A percentile compares a stretch with the other conserved stretches of the same genome.
Evolutionary conservation across 2,329 filamentous ascomycete species (phyloP).

Genomic region (Aspergillus melleus): DNA sequence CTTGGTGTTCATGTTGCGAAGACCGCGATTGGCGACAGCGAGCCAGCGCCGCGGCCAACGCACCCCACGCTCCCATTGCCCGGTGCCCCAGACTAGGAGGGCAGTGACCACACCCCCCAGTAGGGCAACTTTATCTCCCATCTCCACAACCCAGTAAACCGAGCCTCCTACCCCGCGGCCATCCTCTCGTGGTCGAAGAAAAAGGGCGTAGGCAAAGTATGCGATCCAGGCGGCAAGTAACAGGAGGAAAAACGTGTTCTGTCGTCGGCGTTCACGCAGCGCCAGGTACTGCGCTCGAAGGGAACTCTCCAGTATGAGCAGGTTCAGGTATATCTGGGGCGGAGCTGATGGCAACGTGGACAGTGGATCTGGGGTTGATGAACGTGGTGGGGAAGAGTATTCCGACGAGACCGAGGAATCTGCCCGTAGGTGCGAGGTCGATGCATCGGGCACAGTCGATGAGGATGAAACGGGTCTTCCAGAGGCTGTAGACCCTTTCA

Average conservation of each 20-base stretch:
- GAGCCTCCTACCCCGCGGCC: slow-evolving; percentile 86
- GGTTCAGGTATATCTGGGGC: slow-evolving; percentile 96
- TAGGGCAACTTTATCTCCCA: slow-evolving; percentile 84
- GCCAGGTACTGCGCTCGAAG: slow-evolving; percentile 91
- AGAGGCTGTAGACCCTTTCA: slow-evolving; percentile 81
- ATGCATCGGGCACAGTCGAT: slow-evolving; percentile 28
- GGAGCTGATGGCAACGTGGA: slow-evolving; percentile 83
- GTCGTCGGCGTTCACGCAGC: slow-evolving; percentile 79
- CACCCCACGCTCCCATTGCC: slow-evolving; percentile 93
- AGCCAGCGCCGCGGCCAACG: slow-evolving; percentile 94
- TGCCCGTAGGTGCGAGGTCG: slow-evolving; percentile 16
- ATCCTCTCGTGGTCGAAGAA: slow-evolving; percentile 94
- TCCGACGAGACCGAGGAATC: slow-evolving; percentile 24
- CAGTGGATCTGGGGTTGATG: slow-evolving; percentile 64
- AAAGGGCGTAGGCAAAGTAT: slow-evolving; percentile 86
- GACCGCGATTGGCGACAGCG: slow-evolving; percentile 80
- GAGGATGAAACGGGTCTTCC: slow-evolving; percentile 46
- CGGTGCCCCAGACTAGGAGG: slow-evolving; percentile 87
- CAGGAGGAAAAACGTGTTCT: slow-evolving; percentile 89
- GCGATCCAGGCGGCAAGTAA: slow-evolving; percentile 77
- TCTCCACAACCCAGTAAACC: slow-evolving; percentile 95
- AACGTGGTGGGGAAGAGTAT: slow-evolving; percentile 48
- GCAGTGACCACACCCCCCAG: slow-evolving; percentile 87
- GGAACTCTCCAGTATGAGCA: slow-evolving; percentile 93
- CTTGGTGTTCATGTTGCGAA: slow-evolving; percentile 93